Base-by-base conservation (phyloP, 2,329 filamentous ascomycete genomes). In the Juglanconis juglandina region DNA sequence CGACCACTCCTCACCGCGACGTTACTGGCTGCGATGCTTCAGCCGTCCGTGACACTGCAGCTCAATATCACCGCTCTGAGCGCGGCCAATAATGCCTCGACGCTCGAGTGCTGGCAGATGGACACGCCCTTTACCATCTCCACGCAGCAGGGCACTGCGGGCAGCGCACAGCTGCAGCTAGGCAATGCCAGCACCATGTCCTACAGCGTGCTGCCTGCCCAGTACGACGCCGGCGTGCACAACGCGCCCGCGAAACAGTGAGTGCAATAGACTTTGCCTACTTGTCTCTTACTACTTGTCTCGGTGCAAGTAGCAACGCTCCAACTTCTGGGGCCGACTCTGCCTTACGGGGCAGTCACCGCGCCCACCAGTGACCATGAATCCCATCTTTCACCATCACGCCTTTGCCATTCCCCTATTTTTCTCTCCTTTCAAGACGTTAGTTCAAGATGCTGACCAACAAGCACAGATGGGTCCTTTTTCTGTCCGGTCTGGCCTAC, bases 51-150 rank as follows among this genome's bases (percentile, higher is more conserved):
- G 2, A 42, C 59, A 33, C n/a, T 58, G 1, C 34, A n/a, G 37
- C 69, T 80, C 32, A 80, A 78, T 64, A 62, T 81, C 56, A 80
- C 78, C 4, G 72, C 77, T 17, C 61, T 80, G 33, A 67, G 66
- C 48, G 73, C 72, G 1, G 65, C 63, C 14, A 68, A 75, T 56
- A 73, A 73, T 57, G 67, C 68, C 4, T 80, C 78, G 8, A 71
- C 70, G 7, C 65, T 81, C 4, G 75, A 80, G 67, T 81, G 78
- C 72, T 81, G 78, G 78, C 72, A 77, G 59, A 64, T 81, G 7
- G 64, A 70, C 3, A 44, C n/a, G 7, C 72, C 72, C 11, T 77
- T 77, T 57, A 35, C 63, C 5, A 63, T 63, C 1, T 72, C 73
- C 8, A 58, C 67, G 6, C 56, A 67, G n/a, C 58, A 72, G 6